These are phyloP conservation scores for Theobroma cacao DNA, from an alignment of 345 rosid genomes.

Conservation along the genomic window DNA sequence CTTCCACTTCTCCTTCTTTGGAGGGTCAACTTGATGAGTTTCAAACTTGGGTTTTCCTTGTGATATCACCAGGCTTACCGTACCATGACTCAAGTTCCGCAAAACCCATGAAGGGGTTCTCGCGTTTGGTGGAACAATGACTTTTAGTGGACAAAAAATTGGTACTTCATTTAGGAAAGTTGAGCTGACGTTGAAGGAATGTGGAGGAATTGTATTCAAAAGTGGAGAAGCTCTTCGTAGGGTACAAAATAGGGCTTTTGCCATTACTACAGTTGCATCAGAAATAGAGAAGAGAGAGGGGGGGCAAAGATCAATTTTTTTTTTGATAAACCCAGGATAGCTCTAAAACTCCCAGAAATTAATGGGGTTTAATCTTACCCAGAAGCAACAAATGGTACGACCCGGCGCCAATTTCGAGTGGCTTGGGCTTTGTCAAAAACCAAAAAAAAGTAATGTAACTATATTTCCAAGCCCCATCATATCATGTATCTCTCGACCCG, in stretches of 20 bases:
- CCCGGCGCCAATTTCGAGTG: no score
- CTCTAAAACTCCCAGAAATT: no score
- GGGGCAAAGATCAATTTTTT: background rate
- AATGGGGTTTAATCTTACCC: no score
- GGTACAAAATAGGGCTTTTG: slow-evolving; percentile 26
- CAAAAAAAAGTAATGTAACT: no score
- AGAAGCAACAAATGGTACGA: no score
- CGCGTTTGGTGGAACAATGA: slow-evolving; percentile 13
- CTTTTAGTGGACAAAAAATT: slow-evolving; percentile 10
- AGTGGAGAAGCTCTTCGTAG: slow-evolving; percentile 32
- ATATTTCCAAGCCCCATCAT: no score
- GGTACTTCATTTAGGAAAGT: slow-evolving; percentile 17
- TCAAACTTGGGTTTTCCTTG: slow-evolving; percentile 92
- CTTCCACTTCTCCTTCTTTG: slow-evolving; percentile 79
- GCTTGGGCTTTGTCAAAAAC: no score
- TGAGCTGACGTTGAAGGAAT: slow-evolving; percentile 17
- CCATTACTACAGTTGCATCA: slow-evolving; percentile 21
- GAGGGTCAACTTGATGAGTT: slow-evolving; percentile 67
- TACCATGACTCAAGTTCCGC: slow-evolving; percentile 60
- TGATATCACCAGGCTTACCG: slow-evolving; percentile 71
- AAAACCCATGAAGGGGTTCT: slow-evolving; percentile 28
- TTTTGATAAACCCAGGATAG: background rate
- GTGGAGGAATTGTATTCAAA: slow-evolving; percentile 20
- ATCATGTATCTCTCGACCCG: no score
- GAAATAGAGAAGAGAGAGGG: background rate